A percentile compares a stretch with the other conserved stretches of the same genome.
phyloP scores from a whole-genome alignment of 805 yeast species.

The Candida orba region DNA sequence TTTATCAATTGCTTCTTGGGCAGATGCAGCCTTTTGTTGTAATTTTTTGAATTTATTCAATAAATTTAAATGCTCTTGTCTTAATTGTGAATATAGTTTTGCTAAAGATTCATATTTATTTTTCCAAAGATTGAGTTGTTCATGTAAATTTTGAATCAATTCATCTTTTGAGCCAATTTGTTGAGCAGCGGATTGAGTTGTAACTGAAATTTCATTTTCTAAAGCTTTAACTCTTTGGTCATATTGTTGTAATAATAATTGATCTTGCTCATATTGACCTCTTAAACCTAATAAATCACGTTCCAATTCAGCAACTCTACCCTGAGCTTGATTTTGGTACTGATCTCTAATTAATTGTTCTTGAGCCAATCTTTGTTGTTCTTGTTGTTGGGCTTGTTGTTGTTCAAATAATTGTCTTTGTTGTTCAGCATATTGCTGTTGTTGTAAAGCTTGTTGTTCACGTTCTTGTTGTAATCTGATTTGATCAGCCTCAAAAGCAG shows the following conservation, averaged over 20 bases:
- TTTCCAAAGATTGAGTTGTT: constrained; percentile 73
- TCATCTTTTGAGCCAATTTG: constrained; percentile 76
- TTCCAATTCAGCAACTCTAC: constrained; percentile 73
- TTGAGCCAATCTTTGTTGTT: constrained; percentile 63
- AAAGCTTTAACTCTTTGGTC: constrained; percentile 77
- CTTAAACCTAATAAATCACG: constrained; percentile 68
- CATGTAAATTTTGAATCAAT: constrained; percentile 57
- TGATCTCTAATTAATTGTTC: constrained; percentile 64
- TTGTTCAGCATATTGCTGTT: constrained; percentile 58
- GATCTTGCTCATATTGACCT: constrained; percentile 83
- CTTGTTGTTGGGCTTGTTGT: constrained; percentile 64
- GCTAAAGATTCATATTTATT: constrained; percentile 86
- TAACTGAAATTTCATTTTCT: constrained; percentile 60
- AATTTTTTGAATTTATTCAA: constrained; percentile 71
- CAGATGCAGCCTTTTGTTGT: constrained; percentile 81
- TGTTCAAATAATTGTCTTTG: constrained; percentile 66
- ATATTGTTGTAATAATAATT: constrained; percentile 75
- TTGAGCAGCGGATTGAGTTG: constrained; percentile 58
- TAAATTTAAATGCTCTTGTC: constrained; percentile 83
- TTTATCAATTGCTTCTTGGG: constrained; percentile 83
- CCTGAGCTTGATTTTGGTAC: constrained; percentile 66
- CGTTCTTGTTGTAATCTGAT: constrained; percentile 52
- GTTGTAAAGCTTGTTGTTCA: constrained; percentile 57
- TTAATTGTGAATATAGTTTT: constrained; percentile 78
- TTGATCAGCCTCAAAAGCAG: constrained; percentile 51